Base-by-base conservation (phyloP, 2,329 filamentous ascomycete species). In the Elsinoe batatas region DNA sequence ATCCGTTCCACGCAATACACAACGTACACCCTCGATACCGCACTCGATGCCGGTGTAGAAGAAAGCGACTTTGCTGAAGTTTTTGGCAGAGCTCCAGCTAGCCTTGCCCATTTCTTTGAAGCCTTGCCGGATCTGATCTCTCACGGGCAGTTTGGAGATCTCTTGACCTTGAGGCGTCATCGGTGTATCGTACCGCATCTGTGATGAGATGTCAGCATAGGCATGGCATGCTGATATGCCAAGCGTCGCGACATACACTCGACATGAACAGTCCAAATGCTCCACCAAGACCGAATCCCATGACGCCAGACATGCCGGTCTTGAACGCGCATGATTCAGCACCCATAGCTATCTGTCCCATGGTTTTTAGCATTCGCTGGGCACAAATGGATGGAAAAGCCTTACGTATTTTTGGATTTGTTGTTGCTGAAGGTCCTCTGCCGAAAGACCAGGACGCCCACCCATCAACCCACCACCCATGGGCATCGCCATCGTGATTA, bases 261-360 rank as follows among this genome's bases (percentile, higher is more conserved):
- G 91, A 89, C 91, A 97, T 98, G 77, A 98, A 98, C 65, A 97
- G 80, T 63, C 93, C 93, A 64, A 98, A 98, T 42, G 94, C 77
- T 65, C 90, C 93, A 60, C 93, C 93, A 62, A 98, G 84, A 36
- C 85, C 93, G 65, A 96, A 96, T 13, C 93, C 93, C 82, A 94
- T 94, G 20, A 86, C 88, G 57, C 91, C 93, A 0, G 91, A 87
- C 73, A 98, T 86, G 63, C 82, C 84, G 15, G 89, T 87, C 72
- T 98, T 98, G 57, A 84, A 84, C 20, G 85, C 82, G 69, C 93
- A 98, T 33, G 88, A 94, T 72, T 97, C 91, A 88, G 96, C 95
- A 42, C 83, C 82, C 88, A 96, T 95, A 43, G 83, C 82, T 20
- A 77, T 72, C 78, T 89, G 82, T 30, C 26, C 3, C 75, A 95